These are phyloP conservation scores for Epichloe scottii DNA, from an alignment of 2,329 filamentous ascomycete genomes.

Conservation along the genomic window DNA sequence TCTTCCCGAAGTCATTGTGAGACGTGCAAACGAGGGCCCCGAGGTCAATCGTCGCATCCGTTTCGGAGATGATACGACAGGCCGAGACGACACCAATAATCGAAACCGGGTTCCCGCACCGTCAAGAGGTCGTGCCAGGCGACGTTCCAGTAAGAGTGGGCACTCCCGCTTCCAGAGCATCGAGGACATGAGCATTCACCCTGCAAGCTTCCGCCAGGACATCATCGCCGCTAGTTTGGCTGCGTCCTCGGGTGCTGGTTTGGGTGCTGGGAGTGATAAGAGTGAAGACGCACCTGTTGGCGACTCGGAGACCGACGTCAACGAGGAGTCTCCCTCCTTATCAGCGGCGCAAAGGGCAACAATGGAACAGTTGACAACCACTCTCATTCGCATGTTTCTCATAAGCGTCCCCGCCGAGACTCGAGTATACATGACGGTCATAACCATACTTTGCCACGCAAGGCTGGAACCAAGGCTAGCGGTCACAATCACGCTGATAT, in stretches of 20 bases:
- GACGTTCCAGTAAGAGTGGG: conserved; percentile 35
- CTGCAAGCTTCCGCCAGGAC: conserved; percentile 79
- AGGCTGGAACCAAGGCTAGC: conserved; percentile 46
- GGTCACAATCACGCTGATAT: conserved; percentile 77
- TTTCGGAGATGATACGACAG: conserved; percentile 21
- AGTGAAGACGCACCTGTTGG: conserved; percentile 35
- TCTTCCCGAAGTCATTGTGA: conserved; percentile 49
- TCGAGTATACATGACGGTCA: conserved; percentile 56
- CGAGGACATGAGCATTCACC: conserved; percentile 71
- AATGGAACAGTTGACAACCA: conserved; percentile 17
- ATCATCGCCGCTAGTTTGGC: conserved; percentile 75
- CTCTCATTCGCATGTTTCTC: conserved; percentile 10
- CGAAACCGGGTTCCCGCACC: conserved; percentile 19
- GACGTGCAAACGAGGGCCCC: conserved; percentile 27
- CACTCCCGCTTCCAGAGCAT: conserved; percentile 51
- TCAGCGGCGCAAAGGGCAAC: conserved; percentile 14
- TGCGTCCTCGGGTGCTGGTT: conserved; percentile 35
- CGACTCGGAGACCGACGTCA: conserved; percentile 27
- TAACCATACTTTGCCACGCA: conserved; percentile 67
- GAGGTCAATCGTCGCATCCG: conserved; percentile 27
- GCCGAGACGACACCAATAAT: conserved; percentile 16
- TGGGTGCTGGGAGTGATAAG: conserved; percentile 38
- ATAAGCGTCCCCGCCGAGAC: conserved; percentile 25
- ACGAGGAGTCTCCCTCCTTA: conserved; percentile 35
- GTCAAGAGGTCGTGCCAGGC: conserved; percentile 29